Percentiles rank a stretch among this genome's conserved stretches.
phyloP scores from a whole-genome alignment of 495 filamentous ascomycete genomes.

The Penicillium turbatum region DNA sequence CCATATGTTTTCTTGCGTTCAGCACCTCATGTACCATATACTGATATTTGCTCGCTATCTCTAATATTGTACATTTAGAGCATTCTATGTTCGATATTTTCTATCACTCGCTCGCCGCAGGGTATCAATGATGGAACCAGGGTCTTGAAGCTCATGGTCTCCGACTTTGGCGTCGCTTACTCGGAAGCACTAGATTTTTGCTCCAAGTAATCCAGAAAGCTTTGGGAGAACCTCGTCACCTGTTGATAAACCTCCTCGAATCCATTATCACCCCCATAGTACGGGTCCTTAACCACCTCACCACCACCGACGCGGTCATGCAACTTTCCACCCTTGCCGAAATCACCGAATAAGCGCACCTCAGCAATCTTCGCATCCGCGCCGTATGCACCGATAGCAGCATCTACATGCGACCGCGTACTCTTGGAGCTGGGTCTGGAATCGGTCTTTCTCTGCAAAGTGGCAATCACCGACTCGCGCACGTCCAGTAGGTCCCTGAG shows the following conservation, averaged over 20 bases:
- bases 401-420: slow-evolving; percentile 26
- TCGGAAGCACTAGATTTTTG: slow-evolving; percentile 10
- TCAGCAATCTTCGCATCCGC: slow-evolving; percentile 39
- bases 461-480: slow-evolving; percentile 47
- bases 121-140: slow-evolving; percentile 11
- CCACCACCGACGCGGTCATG: slow-evolving; percentile 66
- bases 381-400: slow-evolving; percentile 30
- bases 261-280: slow-evolving; percentile 78
- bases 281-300: slow-evolving; percentile 82
- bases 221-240: slow-evolving; percentile 69
- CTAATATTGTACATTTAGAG: neutral
- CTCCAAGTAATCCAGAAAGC: slow-evolving; percentile 57
- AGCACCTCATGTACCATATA: slow-evolving; percentile 6
- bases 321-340: slow-evolving; percentile 62
- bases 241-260: slow-evolving; percentile 88
- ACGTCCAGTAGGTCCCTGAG: slow-evolving; percentile 61
- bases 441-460: slow-evolving; percentile 37
- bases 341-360: slow-evolving; percentile 84
- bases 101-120: slow-evolving; percentile 5
- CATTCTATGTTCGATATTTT: neutral
- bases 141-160: neutral
- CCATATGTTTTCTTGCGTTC: neutral
- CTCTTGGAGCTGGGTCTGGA: slow-evolving; percentile 24
- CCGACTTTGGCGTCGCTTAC: neutral
- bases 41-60: neutral